Conservation (phyloP, 2,329 filamentous ascomycete genomes). For the Stenocarpella maydis region DNA sequence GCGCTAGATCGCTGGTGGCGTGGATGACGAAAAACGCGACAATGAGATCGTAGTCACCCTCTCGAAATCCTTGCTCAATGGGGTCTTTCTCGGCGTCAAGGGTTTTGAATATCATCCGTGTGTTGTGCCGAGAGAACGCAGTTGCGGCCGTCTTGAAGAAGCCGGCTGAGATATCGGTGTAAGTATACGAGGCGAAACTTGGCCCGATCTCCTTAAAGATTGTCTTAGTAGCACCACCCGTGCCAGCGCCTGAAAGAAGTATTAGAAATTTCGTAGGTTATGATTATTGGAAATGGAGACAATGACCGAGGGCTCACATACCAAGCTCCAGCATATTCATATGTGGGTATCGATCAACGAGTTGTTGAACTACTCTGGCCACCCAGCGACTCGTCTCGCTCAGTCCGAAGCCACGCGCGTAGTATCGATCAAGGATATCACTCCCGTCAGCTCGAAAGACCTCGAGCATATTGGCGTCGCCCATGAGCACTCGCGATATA, state of each 20-base stretch:
- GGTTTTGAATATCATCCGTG: not conserved
- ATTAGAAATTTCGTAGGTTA: not conserved
- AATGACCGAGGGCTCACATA: not conserved
- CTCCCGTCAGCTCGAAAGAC: slow-evolving; percentile 29
- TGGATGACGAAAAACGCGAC: slow-evolving; percentile 45
- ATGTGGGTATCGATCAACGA: slow-evolving; percentile 28
- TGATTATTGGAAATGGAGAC: not conserved
- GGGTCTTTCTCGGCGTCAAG: slow-evolving; percentile 42
- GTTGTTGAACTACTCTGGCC: slow-evolving; percentile 7
- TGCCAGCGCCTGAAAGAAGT: slow-evolving; percentile 44
- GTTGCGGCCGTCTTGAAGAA: slow-evolving; percentile 46
- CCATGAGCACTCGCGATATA: slow-evolving; percentile 34
- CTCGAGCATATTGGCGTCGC: slow-evolving; percentile 44
- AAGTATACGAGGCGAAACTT: slow-evolving; percentile 51
- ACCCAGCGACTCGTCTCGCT: slow-evolving; percentile 24
- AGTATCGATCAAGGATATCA: slow-evolving; percentile 4
- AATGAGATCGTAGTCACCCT: slow-evolving; percentile 42
- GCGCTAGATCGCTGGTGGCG: slow-evolving; percentile 38
- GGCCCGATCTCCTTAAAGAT: slow-evolving; percentile 44
- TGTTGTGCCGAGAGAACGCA: not conserved
- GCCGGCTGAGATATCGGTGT: slow-evolving; percentile 50
- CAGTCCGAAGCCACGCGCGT: slow-evolving; percentile 19
- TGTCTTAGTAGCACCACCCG: slow-evolving; percentile 48
- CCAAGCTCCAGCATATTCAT: slow-evolving; percentile 45
- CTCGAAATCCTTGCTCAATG: slow-evolving; percentile 43